phyloP scores from a whole-genome alignment of 371 early-diverging fungal species.

The Mucor lusitanicus region DNA sequence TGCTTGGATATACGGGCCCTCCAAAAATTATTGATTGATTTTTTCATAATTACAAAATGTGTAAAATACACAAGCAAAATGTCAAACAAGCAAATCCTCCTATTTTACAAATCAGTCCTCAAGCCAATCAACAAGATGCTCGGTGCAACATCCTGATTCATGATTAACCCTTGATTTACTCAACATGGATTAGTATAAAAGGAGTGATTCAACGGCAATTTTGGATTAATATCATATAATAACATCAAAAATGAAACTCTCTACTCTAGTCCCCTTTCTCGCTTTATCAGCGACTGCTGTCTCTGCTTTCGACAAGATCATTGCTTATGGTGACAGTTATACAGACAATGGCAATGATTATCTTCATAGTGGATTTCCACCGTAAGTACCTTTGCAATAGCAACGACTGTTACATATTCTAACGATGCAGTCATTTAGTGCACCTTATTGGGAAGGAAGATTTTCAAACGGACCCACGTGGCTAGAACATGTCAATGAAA shows the following conservation, averaged over 20 bases:
- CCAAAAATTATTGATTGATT: too few species aligned
- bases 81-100: not conserved
- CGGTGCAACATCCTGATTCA: not conserved
- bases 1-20: too few species aligned
- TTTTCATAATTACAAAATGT: not conserved
- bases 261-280: not conserved
- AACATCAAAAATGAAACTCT: not conserved
- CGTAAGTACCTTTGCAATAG: not conserved
- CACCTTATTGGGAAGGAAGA: slow-evolving; percentile 52
- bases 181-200: not conserved
- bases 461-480: slow-evolving; percentile 61
- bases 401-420: too few species aligned
- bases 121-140: not conserved
- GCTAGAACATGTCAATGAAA: slow-evolving; percentile 50
- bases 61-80: not conserved
- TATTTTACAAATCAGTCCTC: not conserved
- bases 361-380: slow-evolving; percentile 19
- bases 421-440: not conserved
- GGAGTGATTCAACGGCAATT: not conserved
- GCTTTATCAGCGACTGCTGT: slow-evolving; percentile 11
- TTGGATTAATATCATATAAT: too few species aligned
- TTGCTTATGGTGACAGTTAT: slow-evolving; percentile 31
- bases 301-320: slow-evolving; percentile 20
- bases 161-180: not conserved
- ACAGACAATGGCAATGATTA: slow-evolving; percentile 30